Conservation (phyloP, 148 eudicot species). For the Talinum fruticosum region DNA sequence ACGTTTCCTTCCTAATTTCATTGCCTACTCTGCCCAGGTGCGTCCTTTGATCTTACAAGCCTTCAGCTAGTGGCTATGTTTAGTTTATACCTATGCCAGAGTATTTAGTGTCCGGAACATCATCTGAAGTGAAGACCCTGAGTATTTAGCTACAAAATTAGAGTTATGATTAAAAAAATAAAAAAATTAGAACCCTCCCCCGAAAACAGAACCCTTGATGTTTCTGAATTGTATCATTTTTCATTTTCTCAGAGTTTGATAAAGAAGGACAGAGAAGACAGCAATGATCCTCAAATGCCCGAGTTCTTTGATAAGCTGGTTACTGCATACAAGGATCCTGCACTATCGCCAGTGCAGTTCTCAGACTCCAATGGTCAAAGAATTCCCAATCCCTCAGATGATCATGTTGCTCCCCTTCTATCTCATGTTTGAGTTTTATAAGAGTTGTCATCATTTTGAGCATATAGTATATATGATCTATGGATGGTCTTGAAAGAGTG, state of each 20-base stretch:
- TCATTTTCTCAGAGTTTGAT: slow-evolving; percentile 42
- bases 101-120: too few relatives aligned
- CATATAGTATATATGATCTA: neutral
- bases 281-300: slow-evolving; percentile 42
- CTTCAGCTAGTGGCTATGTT: neutral
- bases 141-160: neutral
- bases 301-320: slow-evolving; percentile 43
- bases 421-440: slow-evolving; percentile 15
- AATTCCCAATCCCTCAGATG: slow-evolving; percentile 18
- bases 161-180: neutral
- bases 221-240: neutral
- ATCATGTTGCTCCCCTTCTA: slow-evolving; percentile 45
- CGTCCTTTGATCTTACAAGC: neutral
- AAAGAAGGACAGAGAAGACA: slow-evolving; percentile 57
- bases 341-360: slow-evolving; percentile 36
- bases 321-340: slow-evolving; percentile 55
- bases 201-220: neutral
- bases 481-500: neutral
- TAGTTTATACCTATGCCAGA: neutral
- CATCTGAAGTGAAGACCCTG: too few relatives aligned
- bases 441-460: neutral
- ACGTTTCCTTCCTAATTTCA: slow-evolving; percentile 68
- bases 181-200: neutral
- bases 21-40: slow-evolving; percentile 65
- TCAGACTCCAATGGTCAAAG: slow-evolving; percentile 30